These are phyloP conservation scores for Saccharum hybrid DNA, from an alignment of 202 grass and related monocot genomes.

Conservation along the genomic window DNA sequence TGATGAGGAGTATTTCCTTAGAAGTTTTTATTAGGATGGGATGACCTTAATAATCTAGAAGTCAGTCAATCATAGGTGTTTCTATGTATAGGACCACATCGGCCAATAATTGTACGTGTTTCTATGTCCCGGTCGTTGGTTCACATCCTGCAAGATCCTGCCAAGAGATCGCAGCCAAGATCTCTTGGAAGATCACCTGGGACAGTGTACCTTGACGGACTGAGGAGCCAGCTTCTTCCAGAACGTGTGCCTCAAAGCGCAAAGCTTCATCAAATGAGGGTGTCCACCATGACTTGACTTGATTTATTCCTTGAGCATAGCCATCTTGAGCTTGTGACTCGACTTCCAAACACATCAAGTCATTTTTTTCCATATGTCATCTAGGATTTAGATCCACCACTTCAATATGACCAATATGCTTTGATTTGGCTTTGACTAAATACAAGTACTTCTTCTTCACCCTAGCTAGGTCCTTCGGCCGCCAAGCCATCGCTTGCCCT, in stretches of 20 bases:
- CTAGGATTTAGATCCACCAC: too few species aligned
- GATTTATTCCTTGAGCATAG: too few species aligned
- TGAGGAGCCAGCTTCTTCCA: background rate
- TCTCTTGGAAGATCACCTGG: constrained; percentile 9
- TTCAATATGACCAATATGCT: too few species aligned
- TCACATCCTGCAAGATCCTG: constrained; percentile 41
- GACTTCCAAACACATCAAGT: too few species aligned
- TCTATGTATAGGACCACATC: background rate
- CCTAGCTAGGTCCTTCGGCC: too few species aligned
- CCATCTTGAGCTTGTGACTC: too few species aligned
- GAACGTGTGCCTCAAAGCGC: background rate
- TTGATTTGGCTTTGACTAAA: too few species aligned
- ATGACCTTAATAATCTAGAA: background rate
- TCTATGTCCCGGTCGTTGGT: constrained; percentile 22
- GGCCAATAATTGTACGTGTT: background rate
- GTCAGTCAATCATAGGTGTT: background rate
- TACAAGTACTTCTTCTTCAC: too few species aligned
- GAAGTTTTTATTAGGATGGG: background rate
- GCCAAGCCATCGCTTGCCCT: too few species aligned
- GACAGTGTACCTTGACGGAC: background rate
- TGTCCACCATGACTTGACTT: too few species aligned
- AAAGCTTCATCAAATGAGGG: too few species aligned
- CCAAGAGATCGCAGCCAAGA: constrained; percentile 22
- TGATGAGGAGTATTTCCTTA: background rate
- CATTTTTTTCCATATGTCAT: too few species aligned